Conservation (phyloP, 2,329 filamentous ascomycete genomes). For the Apiospora malaysiana region DNA sequence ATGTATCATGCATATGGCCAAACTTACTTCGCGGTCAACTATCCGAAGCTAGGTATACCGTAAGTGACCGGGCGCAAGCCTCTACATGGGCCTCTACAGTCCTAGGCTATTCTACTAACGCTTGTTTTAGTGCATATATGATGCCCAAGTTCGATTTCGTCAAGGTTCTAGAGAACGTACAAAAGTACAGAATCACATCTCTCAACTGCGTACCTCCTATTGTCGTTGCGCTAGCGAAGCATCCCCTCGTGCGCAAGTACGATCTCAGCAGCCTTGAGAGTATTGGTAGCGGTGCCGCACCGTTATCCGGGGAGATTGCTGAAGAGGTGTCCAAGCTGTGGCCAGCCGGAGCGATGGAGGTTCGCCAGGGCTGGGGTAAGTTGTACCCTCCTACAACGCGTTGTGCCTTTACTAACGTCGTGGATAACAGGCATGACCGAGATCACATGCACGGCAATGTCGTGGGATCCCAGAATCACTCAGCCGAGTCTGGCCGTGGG, state of each 20-base stretch:
- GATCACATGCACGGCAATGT: constrained; percentile 72
- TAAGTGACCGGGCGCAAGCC: not conserved
- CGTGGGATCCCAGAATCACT: constrained; percentile 62
- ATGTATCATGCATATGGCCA: constrained; percentile 80
- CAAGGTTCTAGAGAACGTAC: constrained; percentile 71
- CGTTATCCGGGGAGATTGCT: constrained; percentile 62
- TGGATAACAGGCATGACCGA: constrained; percentile 77
- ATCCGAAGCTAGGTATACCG: constrained; percentile 61
- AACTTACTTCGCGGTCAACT: constrained; percentile 69
- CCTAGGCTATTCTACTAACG: not conserved
- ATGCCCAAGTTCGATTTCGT: constrained; percentile 81
- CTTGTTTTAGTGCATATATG: constrained; percentile 63
- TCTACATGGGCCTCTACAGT: not conserved
- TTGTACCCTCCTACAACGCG: constrained; percentile 66
- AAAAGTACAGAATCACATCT: constrained; percentile 71
- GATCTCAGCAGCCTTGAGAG: constrained; percentile 70
- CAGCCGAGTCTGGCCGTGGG: constrained; percentile 60
- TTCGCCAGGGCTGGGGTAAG: constrained; percentile 84
- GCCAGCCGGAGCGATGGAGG: constrained; percentile 41
- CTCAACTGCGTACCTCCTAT: constrained; percentile 77
- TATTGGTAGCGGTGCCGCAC: constrained; percentile 72
- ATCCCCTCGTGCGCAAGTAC: constrained; percentile 67
- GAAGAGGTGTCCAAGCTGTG: constrained; percentile 65
- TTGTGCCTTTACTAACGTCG: not conserved
- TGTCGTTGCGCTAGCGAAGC: constrained; percentile 74